These are phyloP conservation scores for Xylaria palmicola DNA, from an alignment of 495 filamentous ascomycete genomes.

Conservation along the genomic window DNA sequence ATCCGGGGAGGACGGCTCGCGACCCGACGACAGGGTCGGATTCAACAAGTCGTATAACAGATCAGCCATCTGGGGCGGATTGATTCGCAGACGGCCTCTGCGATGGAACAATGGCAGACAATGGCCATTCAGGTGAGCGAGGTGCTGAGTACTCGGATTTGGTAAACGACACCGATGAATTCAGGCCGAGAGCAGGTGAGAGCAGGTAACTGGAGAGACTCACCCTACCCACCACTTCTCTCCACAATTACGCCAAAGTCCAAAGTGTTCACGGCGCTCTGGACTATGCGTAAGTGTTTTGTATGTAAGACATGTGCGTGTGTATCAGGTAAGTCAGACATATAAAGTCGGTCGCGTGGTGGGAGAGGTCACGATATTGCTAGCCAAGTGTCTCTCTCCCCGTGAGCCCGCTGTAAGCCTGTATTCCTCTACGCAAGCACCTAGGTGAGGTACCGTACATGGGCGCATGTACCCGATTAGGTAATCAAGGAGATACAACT, in stretches of 20 bases:
- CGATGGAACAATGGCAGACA: neutral
- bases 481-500: no score
- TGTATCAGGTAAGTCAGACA: slow-evolving; percentile 4
- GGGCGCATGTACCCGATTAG: no score
- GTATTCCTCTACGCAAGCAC: no score
- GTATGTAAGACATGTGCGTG: neutral
- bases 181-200: neutral
- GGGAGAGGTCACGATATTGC: neutral
- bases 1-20: slow-evolving; percentile 43
- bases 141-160: neutral
- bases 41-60: slow-evolving; percentile 69
- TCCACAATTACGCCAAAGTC: neutral
- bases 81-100: neutral
- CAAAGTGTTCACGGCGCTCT: neutral
- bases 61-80: slow-evolving; percentile 55
- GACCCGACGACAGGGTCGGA: slow-evolving; percentile 52
- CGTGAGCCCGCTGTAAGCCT: no score
- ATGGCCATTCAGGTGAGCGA: neutral
- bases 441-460: no score
- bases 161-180: neutral
- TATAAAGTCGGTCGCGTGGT: neutral
- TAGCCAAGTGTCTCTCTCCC: neutral
- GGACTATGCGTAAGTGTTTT: neutral
- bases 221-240: neutral
- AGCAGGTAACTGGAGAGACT: neutral